These are phyloP conservation scores for Mucor sp. DNA, from an alignment of 371 early-diverging fungal genomes.

Conservation along the genomic window DNA sequence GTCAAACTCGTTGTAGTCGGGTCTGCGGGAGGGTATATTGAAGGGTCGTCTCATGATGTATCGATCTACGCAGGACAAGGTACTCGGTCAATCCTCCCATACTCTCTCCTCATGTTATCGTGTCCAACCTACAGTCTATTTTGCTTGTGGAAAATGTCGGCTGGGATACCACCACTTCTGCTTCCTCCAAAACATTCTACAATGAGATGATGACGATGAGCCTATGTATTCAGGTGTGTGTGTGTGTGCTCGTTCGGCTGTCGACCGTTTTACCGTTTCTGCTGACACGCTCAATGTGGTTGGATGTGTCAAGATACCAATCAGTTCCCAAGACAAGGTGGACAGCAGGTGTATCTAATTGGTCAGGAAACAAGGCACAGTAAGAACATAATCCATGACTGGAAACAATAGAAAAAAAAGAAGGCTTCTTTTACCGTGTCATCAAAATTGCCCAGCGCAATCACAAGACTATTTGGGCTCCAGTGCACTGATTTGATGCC, in stretches of 20 bases:
- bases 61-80: slow-evolving; percentile 1
- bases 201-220: neutral
- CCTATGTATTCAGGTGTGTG: neutral
- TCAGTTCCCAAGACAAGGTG: slow-evolving; percentile 31
- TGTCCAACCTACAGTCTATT: neutral
- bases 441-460: slow-evolving; percentile 84
- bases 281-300: neutral
- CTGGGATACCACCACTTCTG: neutral
- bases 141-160: neutral
- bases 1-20: slow-evolving; percentile 63
- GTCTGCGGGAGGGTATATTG: slow-evolving; percentile 42
- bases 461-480: slow-evolving; percentile 73
- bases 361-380: neutral
- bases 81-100: neutral
- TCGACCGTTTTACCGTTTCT: neutral
- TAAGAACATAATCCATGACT: slow-evolving; percentile 32
- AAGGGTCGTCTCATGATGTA: slow-evolving; percentile 31
- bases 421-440: slow-evolving; percentile 53
- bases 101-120: too few species aligned
- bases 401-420: neutral
- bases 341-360: slow-evolving; percentile 21
- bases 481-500: slow-evolving; percentile 75
- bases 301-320: slow-evolving; percentile 28
- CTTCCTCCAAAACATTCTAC: slow-evolving; percentile 3
- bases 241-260: neutral